phyloP scores from a whole-genome alignment of 345 rosid species.

The Psidium friedrichsthalianum region DNA sequence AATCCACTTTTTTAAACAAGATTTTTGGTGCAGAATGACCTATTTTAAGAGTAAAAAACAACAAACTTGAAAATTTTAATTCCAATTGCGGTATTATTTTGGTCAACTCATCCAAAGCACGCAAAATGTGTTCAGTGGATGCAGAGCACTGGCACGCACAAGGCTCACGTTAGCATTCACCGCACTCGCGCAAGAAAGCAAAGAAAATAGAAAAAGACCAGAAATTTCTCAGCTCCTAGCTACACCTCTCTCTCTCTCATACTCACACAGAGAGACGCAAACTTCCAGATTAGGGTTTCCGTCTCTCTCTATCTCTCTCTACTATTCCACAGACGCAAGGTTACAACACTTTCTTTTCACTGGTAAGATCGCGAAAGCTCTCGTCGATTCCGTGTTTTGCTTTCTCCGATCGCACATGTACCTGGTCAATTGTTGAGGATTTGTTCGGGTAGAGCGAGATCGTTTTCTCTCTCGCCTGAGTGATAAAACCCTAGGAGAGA shows the following conservation, averaged over 20 bases:
- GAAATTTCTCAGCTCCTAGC: background rate
- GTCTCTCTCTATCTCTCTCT: background rate
- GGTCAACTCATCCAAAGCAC: background rate
- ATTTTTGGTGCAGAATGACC: background rate
- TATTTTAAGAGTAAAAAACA: background rate
- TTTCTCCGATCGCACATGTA: background rate
- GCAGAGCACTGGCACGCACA: background rate
- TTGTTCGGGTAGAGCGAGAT: background rate
- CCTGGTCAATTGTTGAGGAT: background rate
- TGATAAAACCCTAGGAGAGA: slow-evolving; percentile 2
- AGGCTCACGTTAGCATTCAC: background rate
- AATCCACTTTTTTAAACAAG: too few species aligned
- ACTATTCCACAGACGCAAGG: background rate
- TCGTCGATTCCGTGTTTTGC: background rate
- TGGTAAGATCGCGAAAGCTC: background rate
- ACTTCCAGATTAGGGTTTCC: background rate
- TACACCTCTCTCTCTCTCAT: background rate
- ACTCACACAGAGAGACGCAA: background rate
- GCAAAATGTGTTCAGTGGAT: background rate
- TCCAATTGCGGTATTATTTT: background rate
- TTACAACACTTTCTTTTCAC: background rate
- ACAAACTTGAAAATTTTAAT: background rate
- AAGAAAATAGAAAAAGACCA: background rate
- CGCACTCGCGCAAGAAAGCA: background rate
- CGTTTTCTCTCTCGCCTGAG: background rate